Conservation (phyloP, 1,284 basidiomycete species). For the Rhizoctonia solani region DNA sequence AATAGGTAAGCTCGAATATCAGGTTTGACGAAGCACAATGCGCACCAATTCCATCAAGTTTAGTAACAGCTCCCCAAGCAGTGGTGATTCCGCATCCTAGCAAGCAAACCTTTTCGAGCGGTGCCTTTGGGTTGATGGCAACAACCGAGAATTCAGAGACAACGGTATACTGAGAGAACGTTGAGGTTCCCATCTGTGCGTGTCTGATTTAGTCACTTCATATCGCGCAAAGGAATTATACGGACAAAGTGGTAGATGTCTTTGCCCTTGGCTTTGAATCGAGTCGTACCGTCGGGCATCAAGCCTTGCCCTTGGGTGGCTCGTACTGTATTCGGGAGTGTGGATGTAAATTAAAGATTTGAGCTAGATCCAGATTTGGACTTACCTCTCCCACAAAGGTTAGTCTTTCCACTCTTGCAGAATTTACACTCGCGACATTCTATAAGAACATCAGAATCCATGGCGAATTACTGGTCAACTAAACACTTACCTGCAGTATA, state of each 20-base stretch:
- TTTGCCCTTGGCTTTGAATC: constrained; percentile 91
- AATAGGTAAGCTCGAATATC: constrained; percentile 4
- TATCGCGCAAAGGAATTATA: constrained; percentile 34
- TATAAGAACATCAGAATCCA: constrained; percentile 44
- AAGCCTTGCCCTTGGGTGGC: constrained; percentile 94
- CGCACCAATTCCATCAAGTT: constrained; percentile 75
- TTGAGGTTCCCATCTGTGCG: constrained; percentile 92
- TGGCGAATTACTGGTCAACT: not conserved
- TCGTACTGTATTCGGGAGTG: constrained; percentile 61
- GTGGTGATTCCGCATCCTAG: constrained; percentile 97
- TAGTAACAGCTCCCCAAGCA: constrained; percentile 88
- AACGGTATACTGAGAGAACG: constrained; percentile 99
- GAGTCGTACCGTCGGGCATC: constrained; percentile 92
- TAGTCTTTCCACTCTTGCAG: constrained; percentile 99
- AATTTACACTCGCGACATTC: constrained; percentile 97
- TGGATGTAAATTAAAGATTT: not conserved
- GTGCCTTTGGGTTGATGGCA: constrained; percentile 81
- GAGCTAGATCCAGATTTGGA: constrained; percentile 1
- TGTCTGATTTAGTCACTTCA: not conserved
- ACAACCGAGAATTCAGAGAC: constrained; percentile 98
- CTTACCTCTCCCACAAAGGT: constrained; percentile 84
- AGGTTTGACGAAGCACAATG: not conserved
- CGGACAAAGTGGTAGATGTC: constrained; percentile 89
- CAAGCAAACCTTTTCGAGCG: constrained; percentile 92
- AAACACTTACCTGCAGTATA: constrained; percentile 78